Evolutionary conservation across 176 grass and related monocot species (phyloP).

Genomic region (Aechmea fasciata): DNA sequence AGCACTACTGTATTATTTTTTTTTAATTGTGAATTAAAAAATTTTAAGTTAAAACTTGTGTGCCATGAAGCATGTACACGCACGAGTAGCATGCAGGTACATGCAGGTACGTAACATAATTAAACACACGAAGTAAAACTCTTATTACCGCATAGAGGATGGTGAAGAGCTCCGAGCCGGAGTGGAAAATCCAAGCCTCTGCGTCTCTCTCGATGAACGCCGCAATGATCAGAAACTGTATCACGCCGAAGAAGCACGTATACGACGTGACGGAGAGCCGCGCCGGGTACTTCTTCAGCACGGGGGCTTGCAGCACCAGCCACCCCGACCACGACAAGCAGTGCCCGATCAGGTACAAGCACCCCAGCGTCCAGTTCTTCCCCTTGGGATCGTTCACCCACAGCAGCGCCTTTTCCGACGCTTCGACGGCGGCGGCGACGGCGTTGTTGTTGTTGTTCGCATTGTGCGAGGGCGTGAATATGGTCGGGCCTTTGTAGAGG

Average conservation of each 20-base stretch:
- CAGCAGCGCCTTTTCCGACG: slow-evolving; percentile 1
- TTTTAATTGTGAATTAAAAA: too few relatives aligned
- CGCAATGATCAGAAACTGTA: slow-evolving; percentile 94
- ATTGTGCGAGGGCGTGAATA: slow-evolving; percentile 37
- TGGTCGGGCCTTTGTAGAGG: slow-evolving; percentile 77
- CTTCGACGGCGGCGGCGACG: background rate
- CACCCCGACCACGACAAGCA: slow-evolving; percentile 97
- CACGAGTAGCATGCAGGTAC: too few relatives aligned
- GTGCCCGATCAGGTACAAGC: slow-evolving; percentile 89
- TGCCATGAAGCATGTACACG: too few relatives aligned
- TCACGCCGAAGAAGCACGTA: slow-evolving; percentile 98
- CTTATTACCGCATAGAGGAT: slow-evolving; percentile 81
- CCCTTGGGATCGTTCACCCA: slow-evolving; percentile 24
- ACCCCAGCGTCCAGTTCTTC: slow-evolving; percentile 91
- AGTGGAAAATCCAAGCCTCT: slow-evolving; percentile 83
- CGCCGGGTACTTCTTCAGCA: slow-evolving; percentile 97
- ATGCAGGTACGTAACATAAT: background rate
- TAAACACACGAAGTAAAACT: background rate
- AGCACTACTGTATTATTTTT: too few relatives aligned
- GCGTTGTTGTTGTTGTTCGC: background rate
- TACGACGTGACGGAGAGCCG: slow-evolving; percentile 86
- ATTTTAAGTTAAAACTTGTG: too few relatives aligned
- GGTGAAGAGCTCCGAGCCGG: slow-evolving; percentile 86
- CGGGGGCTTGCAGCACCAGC: slow-evolving; percentile 89
- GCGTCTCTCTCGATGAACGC: slow-evolving; percentile 94